Evolutionary conservation across 495 filamentous ascomycete species (phyloP), one percentile per base, ranked within the genome.

Genomic region (Endocarpon pusillum): DNA sequence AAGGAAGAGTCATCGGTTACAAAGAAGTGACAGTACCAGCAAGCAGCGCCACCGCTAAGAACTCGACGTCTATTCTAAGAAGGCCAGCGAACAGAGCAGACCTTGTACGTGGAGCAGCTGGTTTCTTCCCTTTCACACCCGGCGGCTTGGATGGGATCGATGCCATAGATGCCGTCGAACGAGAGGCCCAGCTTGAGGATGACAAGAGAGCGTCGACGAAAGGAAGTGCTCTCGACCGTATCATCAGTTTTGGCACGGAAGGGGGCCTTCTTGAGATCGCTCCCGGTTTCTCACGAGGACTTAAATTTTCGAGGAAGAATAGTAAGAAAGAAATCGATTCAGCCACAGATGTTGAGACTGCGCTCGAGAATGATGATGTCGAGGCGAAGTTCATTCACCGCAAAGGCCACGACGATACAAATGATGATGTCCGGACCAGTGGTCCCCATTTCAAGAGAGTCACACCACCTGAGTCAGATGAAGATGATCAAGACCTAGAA

Each of bases 41-140:
- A 16, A 75, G 69, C 38, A 87, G 81, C 37, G 83, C 82, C 1
- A 96, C 79, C 12, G 89, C 89, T 3, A 97, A 97, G 58, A 94
- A 92, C 46, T 94, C 86, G 16, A 97, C 91, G 0, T 94, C 85
- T 0, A 62, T 97, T 23, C 57, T 81, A 7, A 69, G 89, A 24
- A 89, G 89, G 44, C 87, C 87, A 18, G 89, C 86, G 24, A 73
- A 70, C 37, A 71, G 81, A 42, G 83, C 81, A 23, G 86, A 96
- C 33, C 93, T 96, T 51, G 86, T 97, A 15, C 69, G 89, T n/a
- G 89, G 89, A 11, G 85, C 79, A 14, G 81, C 86, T 15, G 91
- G 89, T 0, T 96, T 93, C 58, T 89, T 94, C 40, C 89, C 89
- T 3, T 97, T 97, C 47, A 77, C 83, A 1, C 91, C 91, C 1